Percentiles rank a stretch among this genome's conserved stretches.
phyloP scores from a whole-genome alignment of 805 yeast genomes.

The Metschnikowia santaceciliae region DNA sequence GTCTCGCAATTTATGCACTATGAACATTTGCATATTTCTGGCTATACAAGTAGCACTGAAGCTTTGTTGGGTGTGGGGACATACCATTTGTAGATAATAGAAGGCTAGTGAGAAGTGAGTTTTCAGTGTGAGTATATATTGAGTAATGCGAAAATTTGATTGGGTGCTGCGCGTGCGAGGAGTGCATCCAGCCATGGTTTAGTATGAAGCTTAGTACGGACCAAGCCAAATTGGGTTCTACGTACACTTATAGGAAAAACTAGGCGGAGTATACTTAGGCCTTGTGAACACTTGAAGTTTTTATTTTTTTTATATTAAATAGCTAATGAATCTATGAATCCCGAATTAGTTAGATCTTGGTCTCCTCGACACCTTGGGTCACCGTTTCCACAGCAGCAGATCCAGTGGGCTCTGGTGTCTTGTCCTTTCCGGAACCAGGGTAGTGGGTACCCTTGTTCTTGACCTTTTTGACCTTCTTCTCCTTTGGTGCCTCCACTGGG shows the following conservation, averaged over 20 bases:
- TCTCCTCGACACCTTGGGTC: background rate
- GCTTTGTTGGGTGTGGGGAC: constrained; percentile 1
- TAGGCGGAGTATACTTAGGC: background rate
- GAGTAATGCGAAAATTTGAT: constrained; percentile 16
- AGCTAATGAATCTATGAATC: background rate
- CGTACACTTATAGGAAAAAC: background rate
- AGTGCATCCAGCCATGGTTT: background rate
- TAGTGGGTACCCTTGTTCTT: constrained; percentile 87
- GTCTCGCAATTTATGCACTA: too few species aligned
- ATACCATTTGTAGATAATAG: constrained; percentile 12
- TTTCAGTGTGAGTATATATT: constrained; percentile 4
- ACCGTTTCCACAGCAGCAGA: background rate
- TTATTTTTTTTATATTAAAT: background rate
- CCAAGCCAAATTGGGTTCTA: background rate
- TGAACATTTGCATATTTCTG: background rate
- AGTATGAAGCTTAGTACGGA: background rate
- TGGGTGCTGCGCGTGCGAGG: constrained; percentile 9
- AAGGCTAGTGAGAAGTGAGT: constrained; percentile 1
- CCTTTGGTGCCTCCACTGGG: constrained; percentile 63
- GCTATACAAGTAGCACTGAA: background rate
- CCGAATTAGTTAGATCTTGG: background rate
- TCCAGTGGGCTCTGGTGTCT: constrained; percentile 1
- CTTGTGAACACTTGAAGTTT: background rate
- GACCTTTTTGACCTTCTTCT: constrained; percentile 67
- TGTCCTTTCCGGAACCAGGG: constrained; percentile 55